phyloP scores from a whole-genome alignment of 306 rosid genomes.

The Quercus ilex region DNA sequence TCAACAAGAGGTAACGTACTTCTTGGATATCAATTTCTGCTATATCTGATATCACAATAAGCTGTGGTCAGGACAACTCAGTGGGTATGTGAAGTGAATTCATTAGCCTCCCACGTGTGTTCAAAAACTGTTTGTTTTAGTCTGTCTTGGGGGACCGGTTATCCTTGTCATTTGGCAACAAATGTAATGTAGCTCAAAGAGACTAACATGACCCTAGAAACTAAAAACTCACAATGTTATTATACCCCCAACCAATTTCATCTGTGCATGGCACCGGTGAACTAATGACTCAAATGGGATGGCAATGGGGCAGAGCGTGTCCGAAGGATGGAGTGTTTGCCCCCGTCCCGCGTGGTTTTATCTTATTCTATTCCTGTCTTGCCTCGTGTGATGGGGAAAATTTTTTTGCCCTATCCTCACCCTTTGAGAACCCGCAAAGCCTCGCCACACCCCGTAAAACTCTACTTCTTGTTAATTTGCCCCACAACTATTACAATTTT shows the following conservation, averaged over 20 bases:
- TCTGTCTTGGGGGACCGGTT: not conserved
- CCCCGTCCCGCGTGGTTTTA: rapidly evolving
- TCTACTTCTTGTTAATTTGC: too few species aligned
- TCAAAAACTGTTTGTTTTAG: not conserved
- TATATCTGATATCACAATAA: not conserved
- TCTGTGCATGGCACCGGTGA: too few species aligned
- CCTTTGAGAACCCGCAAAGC: rapidly evolving
- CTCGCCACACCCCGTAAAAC: rapidly evolving
- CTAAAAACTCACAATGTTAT: too few species aligned
- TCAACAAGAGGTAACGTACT: slow-evolving; percentile 18
- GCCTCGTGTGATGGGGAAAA: too few species aligned
- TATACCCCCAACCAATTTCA: not conserved
- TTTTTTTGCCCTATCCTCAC: too few species aligned
- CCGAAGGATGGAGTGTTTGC: too few species aligned
- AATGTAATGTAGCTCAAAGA: not conserved
- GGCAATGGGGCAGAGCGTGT: rapidly evolving
- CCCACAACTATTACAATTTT: too few species aligned
- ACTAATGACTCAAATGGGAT: too few species aligned
- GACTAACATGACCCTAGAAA: not conserved
- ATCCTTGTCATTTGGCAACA: not conserved
- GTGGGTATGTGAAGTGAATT: not conserved
- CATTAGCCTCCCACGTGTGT: not conserved
- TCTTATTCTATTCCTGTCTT: too few species aligned
- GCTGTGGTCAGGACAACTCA: not conserved
- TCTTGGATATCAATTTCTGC: not conserved